Conservation (phyloP, 345 rosid genomes). For the Atalantia buxifolia region DNA sequence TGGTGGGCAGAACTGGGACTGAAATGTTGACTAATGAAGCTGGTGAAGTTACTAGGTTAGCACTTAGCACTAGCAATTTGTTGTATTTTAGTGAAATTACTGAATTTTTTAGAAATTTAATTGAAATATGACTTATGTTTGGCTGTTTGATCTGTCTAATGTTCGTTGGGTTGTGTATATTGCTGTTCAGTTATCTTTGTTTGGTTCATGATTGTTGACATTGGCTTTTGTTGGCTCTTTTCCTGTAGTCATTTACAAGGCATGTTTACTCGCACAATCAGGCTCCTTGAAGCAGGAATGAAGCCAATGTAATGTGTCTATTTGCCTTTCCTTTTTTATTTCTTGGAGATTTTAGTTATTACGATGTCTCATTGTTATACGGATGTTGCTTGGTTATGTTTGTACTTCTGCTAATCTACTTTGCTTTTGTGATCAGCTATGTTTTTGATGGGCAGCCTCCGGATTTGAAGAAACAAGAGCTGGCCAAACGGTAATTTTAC, state of each 20-base stretch:
- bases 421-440: conserved; percentile 38
- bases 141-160: background rate
- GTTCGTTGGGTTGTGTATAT: background rate
- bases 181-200: background rate
- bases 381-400: background rate
- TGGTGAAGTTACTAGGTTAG: conserved; percentile 92
- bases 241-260: conserved; percentile 82
- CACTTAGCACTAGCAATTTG: background rate
- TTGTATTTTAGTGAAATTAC: background rate
- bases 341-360: background rate
- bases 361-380: background rate
- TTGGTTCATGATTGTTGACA: background rate
- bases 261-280: conserved; percentile 87
- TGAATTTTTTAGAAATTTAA: background rate
- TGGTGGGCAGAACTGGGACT: conserved; percentile 85
- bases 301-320: conserved; percentile 72
- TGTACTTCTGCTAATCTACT: conserved; percentile 1
- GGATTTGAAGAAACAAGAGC: conserved; percentile 81
- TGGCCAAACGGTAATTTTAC: conserved; percentile 65
- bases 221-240: background rate
- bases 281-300: conserved; percentile 94
- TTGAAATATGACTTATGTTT: background rate
- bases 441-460: conserved; percentile 95
- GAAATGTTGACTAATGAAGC: conserved; percentile 95
- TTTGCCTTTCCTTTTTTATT: conserved; percentile 3